phyloP scores from a whole-genome alignment of 495 filamentous ascomycete genomes.

The Neurospora sp. region DNA sequence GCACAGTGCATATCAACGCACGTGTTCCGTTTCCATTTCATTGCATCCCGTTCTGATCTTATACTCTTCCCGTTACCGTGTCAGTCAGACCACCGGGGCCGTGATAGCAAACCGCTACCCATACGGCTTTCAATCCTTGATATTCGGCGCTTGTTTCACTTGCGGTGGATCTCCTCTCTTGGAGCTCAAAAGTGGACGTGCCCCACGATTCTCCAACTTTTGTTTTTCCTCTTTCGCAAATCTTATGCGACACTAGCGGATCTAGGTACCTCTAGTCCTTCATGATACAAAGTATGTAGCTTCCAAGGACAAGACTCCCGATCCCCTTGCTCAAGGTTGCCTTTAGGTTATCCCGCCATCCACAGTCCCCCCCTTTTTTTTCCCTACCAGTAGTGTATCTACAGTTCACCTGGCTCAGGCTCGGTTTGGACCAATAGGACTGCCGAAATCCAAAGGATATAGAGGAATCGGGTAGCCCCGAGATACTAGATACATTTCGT shows the following conservation, averaged over 20 bases:
- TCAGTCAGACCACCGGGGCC: background rate
- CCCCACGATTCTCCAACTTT: background rate
- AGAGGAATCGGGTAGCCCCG: background rate
- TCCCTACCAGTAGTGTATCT: background rate
- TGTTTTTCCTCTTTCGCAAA: background rate
- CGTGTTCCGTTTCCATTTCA: background rate
- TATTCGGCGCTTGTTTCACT: background rate
- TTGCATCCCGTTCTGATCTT: background rate
- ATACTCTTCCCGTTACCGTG: background rate
- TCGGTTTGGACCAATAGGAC: background rate
- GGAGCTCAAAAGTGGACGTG: background rate
- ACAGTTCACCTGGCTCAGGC: background rate
- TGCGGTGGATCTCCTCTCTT: background rate
- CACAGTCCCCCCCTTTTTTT: background rate
- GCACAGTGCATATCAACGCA: background rate
- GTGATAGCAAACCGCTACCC: no score
- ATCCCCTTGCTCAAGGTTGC: background rate
- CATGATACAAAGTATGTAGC: background rate
- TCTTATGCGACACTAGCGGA: background rate
- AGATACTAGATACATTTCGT: background rate
- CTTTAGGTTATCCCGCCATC: background rate
- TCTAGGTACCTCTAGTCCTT: background rate
- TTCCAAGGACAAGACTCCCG: background rate
- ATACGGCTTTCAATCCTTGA: background rate
- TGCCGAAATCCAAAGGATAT: background rate